Base-by-base conservation (phyloP, 768 basidiomycete species). In the Suillus luteus region DNA sequence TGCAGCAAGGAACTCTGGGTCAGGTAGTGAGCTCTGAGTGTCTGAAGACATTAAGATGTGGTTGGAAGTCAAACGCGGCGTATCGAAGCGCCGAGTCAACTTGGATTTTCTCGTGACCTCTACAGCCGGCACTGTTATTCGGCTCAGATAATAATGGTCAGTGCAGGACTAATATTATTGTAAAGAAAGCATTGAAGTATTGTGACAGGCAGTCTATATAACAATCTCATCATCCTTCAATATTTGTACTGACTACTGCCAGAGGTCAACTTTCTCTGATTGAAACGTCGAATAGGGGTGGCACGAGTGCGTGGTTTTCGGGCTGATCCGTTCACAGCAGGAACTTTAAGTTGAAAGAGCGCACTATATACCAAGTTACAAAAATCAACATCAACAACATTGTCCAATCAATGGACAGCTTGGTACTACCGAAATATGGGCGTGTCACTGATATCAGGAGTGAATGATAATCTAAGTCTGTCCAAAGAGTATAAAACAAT, bases 1-100 rank as follows among this genome's bases (percentile, higher is more conserved):
- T 3, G 72, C 69, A 35, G 76, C 76, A 7, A 77, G 57, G 35
- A 65, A 17, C 17, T 75, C 65, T 12, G 75, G 38, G 9, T 24
- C 24, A 44, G 73, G 69, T 68, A 52, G 48, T 66, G 62, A 58
- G 57, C 54, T 22, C 27, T 27, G 27, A n/a, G 37, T 38, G 17
- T 31, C 43, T 51, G 52, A 55, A 33, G 31, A 6, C 38, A 58
- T 62, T 15, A 35, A 35, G 24, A 24, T 31, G 41, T 11, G 17
- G 57, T 41, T 17, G 38, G 24, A 27, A 40, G 24, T 38, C 33
- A 35, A 35, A 35, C 10, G 31, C 31, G 31, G 31, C 31, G 31
- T 31, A 31, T 3, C 40, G 40, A 54, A 57, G 9, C 15, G 52
- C 31, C 31, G 31, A 17, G 31, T 38, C 22, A 11, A 48, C 22